Conservation (phyloP, 1,139 yeast species). For the Geotrichum reessii region DNA sequence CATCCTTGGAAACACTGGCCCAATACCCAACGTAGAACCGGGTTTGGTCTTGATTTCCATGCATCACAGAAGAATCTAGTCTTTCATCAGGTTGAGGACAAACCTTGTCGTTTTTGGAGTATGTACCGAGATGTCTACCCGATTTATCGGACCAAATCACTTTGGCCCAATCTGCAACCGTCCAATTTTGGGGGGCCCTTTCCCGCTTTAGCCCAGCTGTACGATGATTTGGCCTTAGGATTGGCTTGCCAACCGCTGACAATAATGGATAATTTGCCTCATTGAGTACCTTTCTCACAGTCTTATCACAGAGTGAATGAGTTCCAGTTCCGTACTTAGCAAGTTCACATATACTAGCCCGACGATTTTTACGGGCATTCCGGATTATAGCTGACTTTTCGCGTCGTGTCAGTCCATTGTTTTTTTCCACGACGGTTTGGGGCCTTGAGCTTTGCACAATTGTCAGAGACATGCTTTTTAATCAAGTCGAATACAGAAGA, state of each 20-base stretch:
- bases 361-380: neutral
- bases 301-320: neutral
- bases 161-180: neutral
- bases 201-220: neutral
- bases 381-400: neutral
- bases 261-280: neutral
- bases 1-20: neutral
- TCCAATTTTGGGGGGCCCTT: neutral
- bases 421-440: neutral
- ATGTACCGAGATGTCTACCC: neutral
- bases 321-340: neutral
- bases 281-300: neutral
- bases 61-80: neutral
- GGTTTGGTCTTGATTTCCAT: no score
- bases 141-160: conserved; percentile 1
- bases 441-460: neutral
- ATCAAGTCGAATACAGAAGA: no score
- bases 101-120: neutral
- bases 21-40: neutral
- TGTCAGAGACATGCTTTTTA: neutral
- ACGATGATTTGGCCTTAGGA: neutral
- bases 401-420: neutral
- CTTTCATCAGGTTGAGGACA: no score
- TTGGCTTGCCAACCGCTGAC: neutral
- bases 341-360: neutral